These are phyloP conservation scores for Carex kokanica DNA, from an alignment of 176 grass and related monocot genomes.

Conservation along the genomic window DNA sequence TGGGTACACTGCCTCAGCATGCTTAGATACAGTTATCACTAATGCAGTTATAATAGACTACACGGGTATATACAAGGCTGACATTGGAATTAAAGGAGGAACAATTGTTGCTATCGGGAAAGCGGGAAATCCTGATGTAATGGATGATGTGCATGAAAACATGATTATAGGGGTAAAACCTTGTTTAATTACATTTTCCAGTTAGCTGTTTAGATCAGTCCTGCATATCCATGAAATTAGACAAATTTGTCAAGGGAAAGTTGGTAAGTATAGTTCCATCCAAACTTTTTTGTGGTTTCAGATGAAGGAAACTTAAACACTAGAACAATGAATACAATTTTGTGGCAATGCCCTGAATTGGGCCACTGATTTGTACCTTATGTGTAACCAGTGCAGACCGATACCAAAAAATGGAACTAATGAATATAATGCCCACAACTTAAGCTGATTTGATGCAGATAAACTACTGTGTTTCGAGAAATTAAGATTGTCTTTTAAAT, in stretches of 20 bases:
- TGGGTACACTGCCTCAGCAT: constrained; percentile 45
- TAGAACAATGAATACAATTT: neutral
- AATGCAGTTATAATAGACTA: constrained; percentile 96
- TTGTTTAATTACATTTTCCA: constrained; percentile 16
- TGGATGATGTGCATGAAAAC: constrained; percentile 70
- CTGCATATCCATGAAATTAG: neutral
- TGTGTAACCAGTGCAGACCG: neutral
- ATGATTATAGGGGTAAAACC: constrained; percentile 91
- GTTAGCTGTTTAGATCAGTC: neutral
- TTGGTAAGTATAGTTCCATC: neutral
- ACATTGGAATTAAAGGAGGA: constrained; percentile 87
- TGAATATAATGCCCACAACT: neutral
- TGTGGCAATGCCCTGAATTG: neutral
- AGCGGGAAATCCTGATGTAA: constrained; percentile 92
- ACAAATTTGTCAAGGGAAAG: neutral
- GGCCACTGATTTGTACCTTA: constrained; percentile 1
- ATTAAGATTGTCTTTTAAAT: neutral
- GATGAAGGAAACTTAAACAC: neutral
- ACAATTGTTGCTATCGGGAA: constrained; percentile 73
- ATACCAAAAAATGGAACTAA: neutral
- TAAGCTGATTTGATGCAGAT: neutral
- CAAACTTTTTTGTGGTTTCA: neutral
- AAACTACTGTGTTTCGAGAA: neutral
- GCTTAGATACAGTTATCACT: constrained; percentile 86
- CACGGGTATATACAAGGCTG: constrained; percentile 95